Evolutionary conservation across 1,284 basidiomycete species (phyloP), one percentile per base, ranked within the genome.

Genomic region (Mrakiaceae sp.): DNA sequence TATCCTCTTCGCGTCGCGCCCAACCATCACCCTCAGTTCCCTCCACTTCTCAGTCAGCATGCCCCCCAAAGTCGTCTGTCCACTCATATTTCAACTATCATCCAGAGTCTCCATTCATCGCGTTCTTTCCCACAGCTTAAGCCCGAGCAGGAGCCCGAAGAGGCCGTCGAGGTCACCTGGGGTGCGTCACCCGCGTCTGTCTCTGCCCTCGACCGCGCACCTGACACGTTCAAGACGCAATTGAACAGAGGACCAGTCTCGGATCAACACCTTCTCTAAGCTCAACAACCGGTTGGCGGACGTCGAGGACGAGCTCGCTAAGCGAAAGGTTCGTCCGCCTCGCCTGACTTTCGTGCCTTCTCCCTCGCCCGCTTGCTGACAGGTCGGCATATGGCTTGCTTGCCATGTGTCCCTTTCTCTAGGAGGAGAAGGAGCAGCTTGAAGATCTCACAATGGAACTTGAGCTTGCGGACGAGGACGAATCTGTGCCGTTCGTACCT

Each of bases 381-480:
- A 60, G 67, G 11, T 46, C 39, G 68, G 43, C 58, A 58, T 43
- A 52, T 63, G 27, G n/a, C 49, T 58, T 58, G 27, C 49, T 16
- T 11, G 43, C 27, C 16, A 55, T 10, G 46, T 42, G 43, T 27
- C 46, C 64, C 56, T 64, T 40, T 60, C 16, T 6, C 5, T 73
- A 93, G 87, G 84, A 88, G 80, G 90, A 95, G 76, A 94, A 93
- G 74, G 93, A 97, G 71, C 87, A 90, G 6, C 81, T 96, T 11
- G 92, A 96, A 69, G 91, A 96, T 72, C 81, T 97, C 42, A 78
- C 83, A 2, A 88, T 84, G 67, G 91, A 98, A 72, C 80, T 97
- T 14, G 92, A 97, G 74, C 83, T 97, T 14, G 84, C 86, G 1
- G 91, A 96, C 68, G 90, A 93, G 70, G 85, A 90, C 67, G 81